Evolutionary conservation across 768 basidiomycete genomes (phyloP), one percentile per base, ranked within the genome.

Genomic region (Tylopilus intermedius): DNA sequence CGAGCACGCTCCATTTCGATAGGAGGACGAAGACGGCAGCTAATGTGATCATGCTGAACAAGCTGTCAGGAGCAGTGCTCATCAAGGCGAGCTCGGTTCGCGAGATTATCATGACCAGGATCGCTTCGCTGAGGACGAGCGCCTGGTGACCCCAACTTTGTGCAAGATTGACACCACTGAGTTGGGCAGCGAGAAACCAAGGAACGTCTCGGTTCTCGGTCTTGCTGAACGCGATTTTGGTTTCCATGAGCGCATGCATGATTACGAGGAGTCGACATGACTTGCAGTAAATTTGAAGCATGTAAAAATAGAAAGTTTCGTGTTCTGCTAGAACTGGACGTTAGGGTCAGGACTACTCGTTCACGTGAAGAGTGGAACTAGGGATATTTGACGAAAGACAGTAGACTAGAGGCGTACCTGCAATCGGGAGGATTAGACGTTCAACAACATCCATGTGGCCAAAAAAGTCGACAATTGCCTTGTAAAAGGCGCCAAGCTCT

Each of bases 11-110:
- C 61, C 76, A 75, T 58, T 77, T 79, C 39, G 70, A 67, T 10
- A 74, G 63, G 46, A 78, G 68, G 45, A 79, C 53, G 45, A 69
- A 76, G 2, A 74, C 67, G 5, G 76, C 72, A 39, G 77, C 73
- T 47, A 77, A 74, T 0, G 70, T 63, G 42, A 77, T 65, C 69
- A 78, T 70, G 29, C 62, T 62, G 52, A 72, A 77, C 26, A 77
- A 47, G 38, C 61, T 62, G 59, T 77, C 77, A 2, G 76, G 76
- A 8, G 74, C 69, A 10, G 74, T 65, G 54, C 69, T 67, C 51
- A 78, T 61, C n/a, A 74, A 60, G 0, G 57, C 57, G 18, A 66
- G 51, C 45, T 77, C 72, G 26, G 62, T 55, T 29, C 66, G 52
- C 22, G 72, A 65, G 40, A 77, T 66, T 8, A 67, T 59, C 3